phyloP scores from a whole-genome alignment of 2,329 filamentous ascomycete species.

The Celoporthe dispersa region DNA sequence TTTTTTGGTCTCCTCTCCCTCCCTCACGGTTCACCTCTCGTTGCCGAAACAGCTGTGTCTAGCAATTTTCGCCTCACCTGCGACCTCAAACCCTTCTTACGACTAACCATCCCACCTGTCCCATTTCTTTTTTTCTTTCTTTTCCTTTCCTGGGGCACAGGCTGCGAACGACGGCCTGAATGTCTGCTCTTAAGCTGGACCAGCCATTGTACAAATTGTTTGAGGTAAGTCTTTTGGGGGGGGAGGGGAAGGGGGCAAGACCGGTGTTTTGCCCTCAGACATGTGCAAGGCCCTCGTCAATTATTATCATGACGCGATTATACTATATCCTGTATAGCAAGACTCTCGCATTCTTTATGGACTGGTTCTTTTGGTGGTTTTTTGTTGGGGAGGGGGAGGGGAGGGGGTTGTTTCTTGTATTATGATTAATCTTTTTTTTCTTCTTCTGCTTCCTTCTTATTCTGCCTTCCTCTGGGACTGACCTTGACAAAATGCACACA shows the following conservation, averaged over 20 bases:
- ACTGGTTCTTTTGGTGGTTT: no score
- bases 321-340: no score
- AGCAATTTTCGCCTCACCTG: constrained; percentile 36
- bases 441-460: neutral
- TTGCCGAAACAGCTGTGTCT: constrained; percentile 43
- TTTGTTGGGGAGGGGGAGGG: no score
- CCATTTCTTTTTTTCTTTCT: constrained; percentile 23
- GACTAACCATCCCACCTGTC: neutral
- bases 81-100: constrained; percentile 14
- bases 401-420: no score
- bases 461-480: neutral
- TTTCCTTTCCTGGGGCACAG: neutral
- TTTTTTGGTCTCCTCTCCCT: neutral
- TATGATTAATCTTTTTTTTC: neutral
- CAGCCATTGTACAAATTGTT: constrained; percentile 61
- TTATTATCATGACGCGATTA: no score
- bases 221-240: constrained; percentile 63
- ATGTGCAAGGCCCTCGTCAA: no score
- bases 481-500: constrained; percentile 35
- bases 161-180: constrained; percentile 50
- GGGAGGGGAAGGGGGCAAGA: no score
- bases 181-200: constrained; percentile 63
- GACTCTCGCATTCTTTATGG: no score
- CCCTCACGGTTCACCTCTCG: constrained; percentile 12
- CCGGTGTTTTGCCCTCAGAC: no score